Base-by-base conservation (phyloP, 768 basidiomycete species). In the Agrocybe chaxingu region DNA sequence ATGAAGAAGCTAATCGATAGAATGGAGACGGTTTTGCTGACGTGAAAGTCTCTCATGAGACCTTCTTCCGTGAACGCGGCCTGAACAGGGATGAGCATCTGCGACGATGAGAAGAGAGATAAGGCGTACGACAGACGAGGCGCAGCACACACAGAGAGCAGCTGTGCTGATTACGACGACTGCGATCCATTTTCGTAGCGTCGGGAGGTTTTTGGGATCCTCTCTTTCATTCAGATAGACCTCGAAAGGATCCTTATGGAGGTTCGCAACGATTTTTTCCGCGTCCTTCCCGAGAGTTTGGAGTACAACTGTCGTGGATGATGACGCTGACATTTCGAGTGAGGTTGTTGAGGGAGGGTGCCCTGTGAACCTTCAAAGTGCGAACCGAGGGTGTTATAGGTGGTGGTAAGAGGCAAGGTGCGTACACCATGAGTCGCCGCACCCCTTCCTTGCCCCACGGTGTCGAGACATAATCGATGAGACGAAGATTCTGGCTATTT, bases 31-130 rank as follows among this genome's bases (percentile, higher is more conserved):
- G 70, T 68, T 37, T 72, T 69, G 3, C 72, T 69, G 35, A 81
- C 73, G 37, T 71, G 64, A 45, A 84, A 76, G 7, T 77, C 74
- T 10, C 61, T 49, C 34, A 81, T 71, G 37, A 87, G 71, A 0
- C 79, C 83, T 1, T 62, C 58, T 64, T 91, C 87, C 1, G 89
- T 80, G 45, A 81, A 82, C 0, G 80, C 69, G 8, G 84, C 79
- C 84, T 84, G 29, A 8, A 42, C 39, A 16, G 40, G 18, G 40
- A 42, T 9, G 33, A 3, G 8, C 11, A 29, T 19, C 18, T 50
- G 18, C 34, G 7, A 24, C 29, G 36, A 2, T 30, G 19, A 30
- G 10, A n/a, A 9, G 9, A 13, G 8, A 32, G 24, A 45, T 42
- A 24, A 32, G 34, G 71, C 81, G 36, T 47, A 80, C 82, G 61